These are phyloP conservation scores for Phylloporus rhodoxanthus DNA, from an alignment of 768 basidiomycete genomes.

Conservation along the genomic window DNA sequence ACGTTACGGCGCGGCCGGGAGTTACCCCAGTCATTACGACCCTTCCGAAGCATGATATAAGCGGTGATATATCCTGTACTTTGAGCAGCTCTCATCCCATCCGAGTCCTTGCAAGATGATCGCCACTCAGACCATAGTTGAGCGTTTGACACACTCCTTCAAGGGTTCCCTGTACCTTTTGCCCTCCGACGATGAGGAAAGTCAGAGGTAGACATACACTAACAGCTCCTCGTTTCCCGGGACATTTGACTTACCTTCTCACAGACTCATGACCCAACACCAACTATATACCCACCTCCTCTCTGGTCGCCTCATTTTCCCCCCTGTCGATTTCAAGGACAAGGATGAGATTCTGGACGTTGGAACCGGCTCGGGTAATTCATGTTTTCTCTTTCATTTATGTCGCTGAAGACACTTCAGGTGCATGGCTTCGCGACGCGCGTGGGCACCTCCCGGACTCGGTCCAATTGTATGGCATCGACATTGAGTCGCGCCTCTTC, in stretches of 20 bases:
- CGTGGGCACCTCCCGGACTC: constrained; percentile 11
- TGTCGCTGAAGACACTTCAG: not conserved
- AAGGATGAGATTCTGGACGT: constrained; percentile 22
- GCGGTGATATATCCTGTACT: not conserved
- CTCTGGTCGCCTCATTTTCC: constrained; percentile 19
- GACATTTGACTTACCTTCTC: not conserved
- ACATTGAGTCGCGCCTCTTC: constrained; percentile 23
- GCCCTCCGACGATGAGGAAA: constrained; percentile 25
- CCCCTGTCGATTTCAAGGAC: constrained; percentile 10
- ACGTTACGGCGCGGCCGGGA: not conserved
- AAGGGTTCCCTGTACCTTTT: constrained; percentile 19
- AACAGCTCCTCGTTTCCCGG: no score
- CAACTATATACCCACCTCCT: constrained; percentile 17
- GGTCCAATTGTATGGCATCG: constrained; percentile 22
- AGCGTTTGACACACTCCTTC: constrained; percentile 18
- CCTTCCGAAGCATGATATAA: not conserved
- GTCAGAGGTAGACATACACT: constrained; percentile 16
- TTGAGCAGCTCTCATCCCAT: not conserved
- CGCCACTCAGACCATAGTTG: not conserved
- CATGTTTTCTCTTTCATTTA: not conserved
- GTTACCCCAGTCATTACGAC: not conserved
- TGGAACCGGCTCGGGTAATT: constrained; percentile 19
- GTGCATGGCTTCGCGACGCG: constrained; percentile 20
- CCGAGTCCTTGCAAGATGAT: not conserved
- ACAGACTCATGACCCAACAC: constrained; percentile 14